Evolutionary conservation across 805 yeast genomes (phyloP).

Genomic region (Pichia eremophila): DNA sequence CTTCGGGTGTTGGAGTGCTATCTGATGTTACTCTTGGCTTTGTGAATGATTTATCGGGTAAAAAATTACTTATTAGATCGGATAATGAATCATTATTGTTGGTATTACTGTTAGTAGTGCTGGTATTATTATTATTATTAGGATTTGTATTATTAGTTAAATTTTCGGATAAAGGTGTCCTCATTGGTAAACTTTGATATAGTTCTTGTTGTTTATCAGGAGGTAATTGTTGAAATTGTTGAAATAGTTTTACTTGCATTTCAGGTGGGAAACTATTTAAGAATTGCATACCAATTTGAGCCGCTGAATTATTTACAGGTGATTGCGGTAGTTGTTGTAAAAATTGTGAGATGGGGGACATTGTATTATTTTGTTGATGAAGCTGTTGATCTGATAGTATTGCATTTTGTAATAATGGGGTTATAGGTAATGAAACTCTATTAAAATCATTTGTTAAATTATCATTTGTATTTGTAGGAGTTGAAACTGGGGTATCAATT

Average conservation of each 20-base stretch:
- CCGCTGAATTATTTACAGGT: constrained; percentile 7
- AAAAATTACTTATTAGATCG: constrained; percentile 7
- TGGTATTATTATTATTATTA: background rate
- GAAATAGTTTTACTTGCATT: constrained; percentile 9
- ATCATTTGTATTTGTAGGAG: background rate
- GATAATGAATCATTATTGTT: constrained; percentile 3
- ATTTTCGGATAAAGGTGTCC: constrained; percentile 1
- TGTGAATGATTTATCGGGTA: constrained; percentile 4
- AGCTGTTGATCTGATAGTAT: background rate
- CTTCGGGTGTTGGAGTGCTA: constrained; percentile 13
- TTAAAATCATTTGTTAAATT: background rate
- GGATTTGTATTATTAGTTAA: background rate
- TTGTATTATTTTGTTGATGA: background rate
- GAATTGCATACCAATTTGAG: constrained; percentile 8
- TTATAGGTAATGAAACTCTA: background rate
- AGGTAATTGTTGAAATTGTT: constrained; percentile 11
- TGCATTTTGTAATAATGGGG: background rate
- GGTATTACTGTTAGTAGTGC: background rate
- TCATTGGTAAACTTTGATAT: constrained; percentile 9
- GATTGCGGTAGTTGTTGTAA: constrained; percentile 9
- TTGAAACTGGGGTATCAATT: background rate
- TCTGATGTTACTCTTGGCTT: background rate
- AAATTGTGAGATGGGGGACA: constrained; percentile 10
- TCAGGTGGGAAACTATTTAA: constrained; percentile 11
- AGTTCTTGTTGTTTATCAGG: constrained; percentile 14